Evolutionary conservation across 352 stramenopile genomes (phyloP), one percentile per base, ranked within the genome.

Genomic region (Aphanomyces invadans): DNA sequence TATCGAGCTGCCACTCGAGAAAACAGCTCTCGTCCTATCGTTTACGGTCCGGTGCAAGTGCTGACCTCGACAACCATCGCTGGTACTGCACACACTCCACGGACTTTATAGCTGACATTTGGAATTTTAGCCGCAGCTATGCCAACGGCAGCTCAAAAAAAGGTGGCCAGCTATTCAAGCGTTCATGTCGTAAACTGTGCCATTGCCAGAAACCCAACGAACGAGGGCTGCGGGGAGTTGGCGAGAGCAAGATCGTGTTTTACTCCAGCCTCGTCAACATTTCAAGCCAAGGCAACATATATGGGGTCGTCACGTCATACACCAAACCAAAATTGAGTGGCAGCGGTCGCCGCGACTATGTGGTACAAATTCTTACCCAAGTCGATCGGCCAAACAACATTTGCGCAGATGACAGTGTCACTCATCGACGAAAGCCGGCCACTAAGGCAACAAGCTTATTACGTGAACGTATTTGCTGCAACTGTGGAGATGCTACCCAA

Each of bases 361-460:
- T 59, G 60, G 60, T 67, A 25, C 1, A 26, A 15, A 48, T n/a
- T 48, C 39, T 25, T 31, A 25, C 10, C n/a, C 46, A n/a, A 1
- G 17, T 54, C n/a, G n/a, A 21, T 38, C 51, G 29, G 5, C 11
- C 12, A 36, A 12, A 26, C n/a, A 10, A 42, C 38, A 26, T 19
- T 57, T 29, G 15, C 17, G 38, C 45, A 67, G 60, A 67, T 67
- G 60, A 67, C 60, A 29, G n/a, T 67, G 9, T 59, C 60, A 31
- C n/a, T 67, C 3, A 67, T 59, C 29, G 60, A 67, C 28, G 60
- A 67, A 57, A 51, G 17, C 33, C 42, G 38, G 38, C 60, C 60
- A 10, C 11, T 38, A n/a, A 39, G 60, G 9, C 12, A 12, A 17
- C 19, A 67, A 31, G 38, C 60, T 11, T n/a, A 59, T 11, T 67